phyloP scores from a whole-genome alignment of 2,329 filamentous ascomycete species.

The Clonostachys sp. region DNA sequence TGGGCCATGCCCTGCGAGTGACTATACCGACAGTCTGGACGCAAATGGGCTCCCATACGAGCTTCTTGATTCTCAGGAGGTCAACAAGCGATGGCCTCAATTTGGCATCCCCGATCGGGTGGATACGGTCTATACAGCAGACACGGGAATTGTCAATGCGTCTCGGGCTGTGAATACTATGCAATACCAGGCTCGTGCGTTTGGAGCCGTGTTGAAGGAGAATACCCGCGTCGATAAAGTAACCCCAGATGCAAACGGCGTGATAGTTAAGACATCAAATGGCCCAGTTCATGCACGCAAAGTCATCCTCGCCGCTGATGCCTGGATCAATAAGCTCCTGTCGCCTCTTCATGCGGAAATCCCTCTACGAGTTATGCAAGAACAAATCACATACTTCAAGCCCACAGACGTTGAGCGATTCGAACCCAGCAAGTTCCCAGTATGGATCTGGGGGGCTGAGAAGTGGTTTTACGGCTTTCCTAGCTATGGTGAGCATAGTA shows the following conservation, averaged over 20 bases:
- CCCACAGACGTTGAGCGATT: constrained; percentile 1
- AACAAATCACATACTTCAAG: constrained; percentile 9
- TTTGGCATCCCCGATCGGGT: constrained; percentile 8
- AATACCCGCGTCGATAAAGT: constrained; percentile 1
- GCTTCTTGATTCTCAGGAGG: constrained; percentile 6
- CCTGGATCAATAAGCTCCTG: constrained; percentile 7
- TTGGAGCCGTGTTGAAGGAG: constrained; percentile 5
- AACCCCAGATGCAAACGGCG: background rate
- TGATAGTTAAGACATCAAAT: constrained; percentile 3
- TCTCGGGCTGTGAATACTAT: constrained; percentile 5
- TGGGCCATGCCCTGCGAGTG: background rate
- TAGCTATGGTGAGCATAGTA: constrained; percentile 6
- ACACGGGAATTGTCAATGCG: constrained; percentile 12
- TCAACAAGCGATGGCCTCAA: constrained; percentile 11
- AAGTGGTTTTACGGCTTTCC: constrained; percentile 7
- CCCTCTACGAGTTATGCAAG: constrained; percentile 11
- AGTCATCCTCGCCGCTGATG: constrained; percentile 6
- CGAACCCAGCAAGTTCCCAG: constrained; percentile 3
- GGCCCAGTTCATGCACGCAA: constrained; percentile 3
- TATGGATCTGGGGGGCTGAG: constrained; percentile 4
- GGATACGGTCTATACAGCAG: constrained; percentile 11
- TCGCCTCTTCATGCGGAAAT: constrained; percentile 16
- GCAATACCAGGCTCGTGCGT: constrained; percentile 3
- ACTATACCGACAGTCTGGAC: too few species aligned
- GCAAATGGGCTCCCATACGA: constrained; percentile 8